Base-by-base conservation (phyloP, 768 basidiomycete species). In the Serendipita sp. region DNA sequence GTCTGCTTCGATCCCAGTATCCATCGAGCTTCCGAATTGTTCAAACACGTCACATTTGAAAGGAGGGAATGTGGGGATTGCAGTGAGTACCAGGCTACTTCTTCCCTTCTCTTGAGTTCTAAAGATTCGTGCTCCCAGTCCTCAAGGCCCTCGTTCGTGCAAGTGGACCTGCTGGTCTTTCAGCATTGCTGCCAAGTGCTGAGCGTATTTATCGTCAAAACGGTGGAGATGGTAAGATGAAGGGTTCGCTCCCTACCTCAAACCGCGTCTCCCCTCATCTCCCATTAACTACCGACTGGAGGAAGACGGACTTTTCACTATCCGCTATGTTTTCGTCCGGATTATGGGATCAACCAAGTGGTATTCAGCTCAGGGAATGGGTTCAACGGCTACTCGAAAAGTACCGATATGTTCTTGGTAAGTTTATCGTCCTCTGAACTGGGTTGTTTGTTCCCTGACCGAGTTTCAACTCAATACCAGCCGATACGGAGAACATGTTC, bases 1-100 rank as follows among this genome's bases (percentile, higher is more conserved):
- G 34, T 37, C 24, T 74, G 73, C 63, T 69, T 74, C 37, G 69
- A 70, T 37, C 24, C 56, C 11, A 65, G 63, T 28, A 63, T 68
- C 5, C 41, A 54, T 0, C 63, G 63, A 34, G 73, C 74, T 10
- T 69, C 68, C n/a, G 73, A 70, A 3, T 64, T 74, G 24, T 73
- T 78, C 70, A 73, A 68, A 63, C 69, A 72, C 53, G 70, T 76
- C 34, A 73, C 76, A 0, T 76, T 75, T 67, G 70, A 70, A 11
- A 48, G 68, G 3, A 63, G 67, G 7, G 38, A 70, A 11, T 77
- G 76, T 68, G 77, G 77, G n/a, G 76, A 77, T 60, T 76, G 75
- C 64, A 13, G 67, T 67, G 35, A 35, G 65, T 63, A 18, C 30
- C 56, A n/a, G 15, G 48, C 46, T 44, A 8, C 15, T 3, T n/a